phyloP scores from a whole-genome alignment of 371 early-diverging fungal genomes.

The Apophysomyces variabilis region DNA sequence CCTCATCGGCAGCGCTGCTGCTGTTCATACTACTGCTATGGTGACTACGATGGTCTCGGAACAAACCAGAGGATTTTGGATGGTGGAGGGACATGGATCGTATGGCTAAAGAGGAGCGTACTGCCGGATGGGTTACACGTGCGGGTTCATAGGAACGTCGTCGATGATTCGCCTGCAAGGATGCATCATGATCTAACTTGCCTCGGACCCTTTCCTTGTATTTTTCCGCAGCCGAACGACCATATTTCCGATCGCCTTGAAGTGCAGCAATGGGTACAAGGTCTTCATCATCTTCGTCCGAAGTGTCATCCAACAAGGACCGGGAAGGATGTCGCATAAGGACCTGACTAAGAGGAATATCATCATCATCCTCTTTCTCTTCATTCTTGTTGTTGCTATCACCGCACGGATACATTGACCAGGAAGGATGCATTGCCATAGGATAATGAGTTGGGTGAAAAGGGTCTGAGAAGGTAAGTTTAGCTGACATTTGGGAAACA shows the following conservation, averaged over 20 bases:
- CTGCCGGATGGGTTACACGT: neutral
- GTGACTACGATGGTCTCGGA: too few relatives aligned
- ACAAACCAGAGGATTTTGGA: neutral
- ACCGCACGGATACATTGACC: conserved; percentile 2
- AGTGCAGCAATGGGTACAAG: conserved; percentile 3
- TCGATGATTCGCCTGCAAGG: neutral
- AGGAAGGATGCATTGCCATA: neutral
- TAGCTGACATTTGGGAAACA: neutral
- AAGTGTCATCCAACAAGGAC: neutral
- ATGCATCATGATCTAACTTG: neutral
- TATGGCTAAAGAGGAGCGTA: neutral
- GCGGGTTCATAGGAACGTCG: neutral
- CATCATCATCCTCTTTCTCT: neutral
- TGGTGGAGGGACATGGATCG: conserved; percentile 4
- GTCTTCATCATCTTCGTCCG: conserved; percentile 3
- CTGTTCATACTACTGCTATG: too few relatives aligned
- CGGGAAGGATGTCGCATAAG: neutral
- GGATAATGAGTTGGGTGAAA: neutral
- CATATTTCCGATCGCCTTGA: neutral
- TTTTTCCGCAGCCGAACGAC: conserved; percentile 1
- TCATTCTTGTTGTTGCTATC: too few relatives aligned
- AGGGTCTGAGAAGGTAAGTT: conserved; percentile 1
- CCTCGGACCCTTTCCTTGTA: conserved; percentile 7
- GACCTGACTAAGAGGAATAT: neutral
- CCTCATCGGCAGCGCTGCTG: neutral